Conservation (phyloP, 2,329 filamentous ascomycete species). For the Hypoxylon sp. region DNA sequence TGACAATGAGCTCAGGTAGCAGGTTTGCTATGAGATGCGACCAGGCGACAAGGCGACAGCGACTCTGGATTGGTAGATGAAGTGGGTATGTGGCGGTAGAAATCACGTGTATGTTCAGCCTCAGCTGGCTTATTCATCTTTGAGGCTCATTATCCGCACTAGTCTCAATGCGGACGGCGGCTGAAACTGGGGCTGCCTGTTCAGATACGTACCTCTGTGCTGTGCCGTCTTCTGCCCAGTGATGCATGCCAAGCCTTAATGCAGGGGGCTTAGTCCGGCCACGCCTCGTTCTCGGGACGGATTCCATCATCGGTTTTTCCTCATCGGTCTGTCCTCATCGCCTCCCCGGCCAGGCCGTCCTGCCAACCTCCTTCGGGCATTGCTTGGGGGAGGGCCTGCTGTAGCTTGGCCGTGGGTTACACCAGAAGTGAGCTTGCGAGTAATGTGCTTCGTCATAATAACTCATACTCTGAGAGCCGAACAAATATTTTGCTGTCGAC, state of each 20-base stretch:
- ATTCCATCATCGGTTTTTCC: slow-evolving; percentile 5
- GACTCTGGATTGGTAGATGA: background rate
- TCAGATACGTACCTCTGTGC: background rate
- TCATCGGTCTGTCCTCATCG: too few species aligned
- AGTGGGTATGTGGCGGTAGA: slow-evolving; percentile 14
- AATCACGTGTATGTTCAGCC: slow-evolving; percentile 28
- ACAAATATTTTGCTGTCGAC: slow-evolving; percentile 9
- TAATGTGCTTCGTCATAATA: slow-evolving; percentile 19
- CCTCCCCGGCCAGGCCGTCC: background rate
- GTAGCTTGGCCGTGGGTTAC: background rate
- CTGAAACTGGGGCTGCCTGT: slow-evolving; percentile 16
- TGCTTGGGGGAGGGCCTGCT: too few species aligned
- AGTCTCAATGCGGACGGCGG: slow-evolving; percentile 21
- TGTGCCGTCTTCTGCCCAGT: slow-evolving; percentile 28
- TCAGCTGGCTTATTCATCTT: slow-evolving; percentile 20
- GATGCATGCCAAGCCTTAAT: slow-evolving; percentile 31
- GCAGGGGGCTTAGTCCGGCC: slow-evolving; percentile 3
- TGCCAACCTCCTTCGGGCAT: background rate
- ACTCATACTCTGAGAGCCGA: slow-evolving; percentile 19
- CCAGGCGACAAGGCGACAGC: slow-evolving; percentile 8
- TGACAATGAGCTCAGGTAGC: slow-evolving; percentile 3
- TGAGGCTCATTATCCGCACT: slow-evolving; percentile 6
- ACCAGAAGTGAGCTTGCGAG: background rate
- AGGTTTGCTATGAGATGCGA: background rate
- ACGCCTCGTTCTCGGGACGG: background rate